Evolutionary conservation across 257 asterid species (phyloP), one percentile per base, ranked within the genome.

Genomic region (Solanum chiquidenum): DNA sequence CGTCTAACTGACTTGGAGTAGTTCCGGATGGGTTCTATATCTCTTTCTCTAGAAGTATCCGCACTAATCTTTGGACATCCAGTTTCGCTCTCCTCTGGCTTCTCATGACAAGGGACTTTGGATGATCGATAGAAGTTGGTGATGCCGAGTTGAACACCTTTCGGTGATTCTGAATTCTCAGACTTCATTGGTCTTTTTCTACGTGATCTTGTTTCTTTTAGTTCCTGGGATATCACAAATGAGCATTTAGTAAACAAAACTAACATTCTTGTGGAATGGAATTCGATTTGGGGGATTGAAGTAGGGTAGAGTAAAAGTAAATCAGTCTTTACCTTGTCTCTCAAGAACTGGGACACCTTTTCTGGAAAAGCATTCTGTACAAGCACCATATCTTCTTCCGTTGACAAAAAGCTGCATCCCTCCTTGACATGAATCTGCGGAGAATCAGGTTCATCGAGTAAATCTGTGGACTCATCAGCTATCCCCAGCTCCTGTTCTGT

Each of bases 331-430:
- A 97, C 99, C 99, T 92, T 93, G 87, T 94, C 95, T 89, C 90
- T 93, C 27, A 92, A 88, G 89, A 94, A 95, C 46, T 89, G 93
- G 42, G 87, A 58, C 52, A 93, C 91, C 89, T 92, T 92, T 85
- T 93, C 95, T 9, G 98, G 97, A 89, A 92, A 96, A 46, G 99
- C 98, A 83, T 90, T 92, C 83, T 74, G 91, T 60, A 97, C 97
- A 88, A 97, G 99, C 90, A 93, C 95, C 91, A 93, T 90, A 90
- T 96, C 95, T 92, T 97, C 98, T 89, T 97, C 99, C 14, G 94
- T 96, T 37, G 92, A 93, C 89, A 96, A 88, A 92, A 92, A 92
- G 82, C 92, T 89, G 89, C 94, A 86, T 7, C 95, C 98, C 25
- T 86, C 88, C 20, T 93, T 93, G 35, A 89, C 84, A 79, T 83